Evolutionary conservation across 306 rosid species (phyloP), one percentile per base, ranked within the genome.

Genomic region (Fagus sylvatica): DNA sequence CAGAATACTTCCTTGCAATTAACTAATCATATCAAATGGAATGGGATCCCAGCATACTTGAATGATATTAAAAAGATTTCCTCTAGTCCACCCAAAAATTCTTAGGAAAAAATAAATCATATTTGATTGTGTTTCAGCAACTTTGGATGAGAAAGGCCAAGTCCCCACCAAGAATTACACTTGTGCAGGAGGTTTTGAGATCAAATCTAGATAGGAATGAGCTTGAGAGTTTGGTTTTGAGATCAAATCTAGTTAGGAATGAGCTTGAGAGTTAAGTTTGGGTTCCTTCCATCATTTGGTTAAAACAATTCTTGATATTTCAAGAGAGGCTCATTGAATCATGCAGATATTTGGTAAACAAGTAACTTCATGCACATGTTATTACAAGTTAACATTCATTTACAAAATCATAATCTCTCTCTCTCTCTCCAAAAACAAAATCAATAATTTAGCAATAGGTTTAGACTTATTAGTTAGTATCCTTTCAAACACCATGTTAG

Each of bases 51-150:
- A 39, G 4, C 40, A 34, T 66, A 8, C 71, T 37, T n/a, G 71
- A 66, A 66, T 66, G 49, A n/a, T n/a, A 39, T 66, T 66, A 39
- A 17, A 36, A 66, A 17, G n/a, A 66, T 17, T 66, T 66, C 33
- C 5, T 8, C 48, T n/a, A 66, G 15, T n/a, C 30, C 30, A 17
- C 49, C 71, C 46, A 39, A 16, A 39, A 65, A 39, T 65, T 65
- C 49, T 39, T 17, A 17, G 4, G 8, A 17, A 5, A 65, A 65
- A 17, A 17, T 6, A 39, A 7, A 15, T 13, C 48, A n/a, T 17
- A 39, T 66, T 10, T 37, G 32, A 66, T 33, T 16, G 7, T 66
- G 49, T 66, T 3, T 39, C 46, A 7, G 33, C 49, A 39, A 39
- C 40, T 4, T 11, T 16, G 71, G 49, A 66, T 39, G 71, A 39